Evolutionary conservation across 148 eudicot genomes (phyloP), one percentile per base, ranked within the genome.

Genomic region (Rhododendron ferrugineum): DNA sequence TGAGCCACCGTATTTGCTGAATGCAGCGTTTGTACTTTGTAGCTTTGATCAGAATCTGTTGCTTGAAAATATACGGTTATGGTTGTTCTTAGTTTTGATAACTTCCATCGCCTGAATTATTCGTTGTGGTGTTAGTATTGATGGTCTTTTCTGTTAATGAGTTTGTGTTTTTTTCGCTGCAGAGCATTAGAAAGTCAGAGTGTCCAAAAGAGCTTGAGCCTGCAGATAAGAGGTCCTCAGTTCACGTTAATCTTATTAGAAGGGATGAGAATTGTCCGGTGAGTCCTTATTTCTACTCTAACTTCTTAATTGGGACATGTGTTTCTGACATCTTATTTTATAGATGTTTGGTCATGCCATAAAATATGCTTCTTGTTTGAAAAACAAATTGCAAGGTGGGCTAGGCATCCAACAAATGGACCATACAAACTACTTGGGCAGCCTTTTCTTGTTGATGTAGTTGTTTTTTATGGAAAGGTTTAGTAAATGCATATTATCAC

Each of bases 201-300:
- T 93, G 94, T 82, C 95, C 95, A 28, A 90, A 86, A 82, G 95
- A 93, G 92, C 94, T 93, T 72, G 93, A 90, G 82, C 92, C 95
- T 60, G 92, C 88, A 11, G 92, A 93, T 82, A 85, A 90, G 88
- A 85, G 91, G 86, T 74, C 92, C 42, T 84, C 88, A 20, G 95
- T 93, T 83, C 91, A 90, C 79, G 94, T 93, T 84, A 92, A 90
- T 85, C 94, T 92, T 68, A 91, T 88, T 26, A 86, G 92, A 84
- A 92, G 87, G 88, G 91, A 89, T 81, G 92, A 91, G 87, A 78
- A 88, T 86, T 90, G 62, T 86, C 90, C 93, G n/a, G 94, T 93
- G 88, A 92, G 94, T 88, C 34, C 76, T 82, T 16, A 42, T 68
- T 16, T 82, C 10, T 44, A 66, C 11, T 83, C 18, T 47, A 78